These are phyloP conservation scores for Suillus subluteus DNA, from an alignment of 768 basidiomycete genomes.

Conservation along the genomic window DNA sequence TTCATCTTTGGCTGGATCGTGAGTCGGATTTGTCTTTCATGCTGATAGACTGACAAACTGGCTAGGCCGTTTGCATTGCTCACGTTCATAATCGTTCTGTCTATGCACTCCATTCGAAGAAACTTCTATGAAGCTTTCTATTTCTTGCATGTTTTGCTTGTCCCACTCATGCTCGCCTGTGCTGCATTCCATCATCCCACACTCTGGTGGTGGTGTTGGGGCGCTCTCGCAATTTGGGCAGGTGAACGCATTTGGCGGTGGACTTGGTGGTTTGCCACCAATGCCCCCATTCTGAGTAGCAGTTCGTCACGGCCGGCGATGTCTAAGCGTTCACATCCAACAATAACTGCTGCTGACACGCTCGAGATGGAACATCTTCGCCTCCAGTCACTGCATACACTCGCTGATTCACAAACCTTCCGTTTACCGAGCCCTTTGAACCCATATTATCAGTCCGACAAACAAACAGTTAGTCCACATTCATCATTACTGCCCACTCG, in stretches of 20 bases:
- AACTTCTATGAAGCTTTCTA: constrained; percentile 70
- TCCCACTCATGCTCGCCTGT: constrained; percentile 61
- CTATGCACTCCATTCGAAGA: constrained; percentile 52
- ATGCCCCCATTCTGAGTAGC: constrained; percentile 49
- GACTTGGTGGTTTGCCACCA: constrained; percentile 59
- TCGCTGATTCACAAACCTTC: constrained; percentile 12
- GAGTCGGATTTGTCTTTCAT: constrained; percentile 25
- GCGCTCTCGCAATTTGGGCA: constrained; percentile 62
- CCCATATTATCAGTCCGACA: constrained; percentile 22
- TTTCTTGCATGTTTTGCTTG: constrained; percentile 61
- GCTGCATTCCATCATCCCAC: constrained; percentile 71
- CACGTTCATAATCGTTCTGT: constrained; percentile 55
- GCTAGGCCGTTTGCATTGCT: constrained; percentile 59
- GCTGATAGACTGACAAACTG: constrained; percentile 11
- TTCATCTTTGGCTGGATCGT: constrained; percentile 69
- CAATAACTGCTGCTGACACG: constrained; percentile 15
- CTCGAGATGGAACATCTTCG: constrained; percentile 31
- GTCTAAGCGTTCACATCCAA: constrained; percentile 1
- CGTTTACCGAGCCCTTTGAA: constrained; percentile 30
- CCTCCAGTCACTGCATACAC: constrained; percentile 12
- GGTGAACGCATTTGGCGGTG: constrained; percentile 63
- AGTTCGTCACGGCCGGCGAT: neutral
- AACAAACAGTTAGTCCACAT: constrained; percentile 9
- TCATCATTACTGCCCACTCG: constrained; percentile 4
- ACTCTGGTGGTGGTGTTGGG: constrained; percentile 70